Evolutionary conservation across 208 protist species (phyloP), one percentile per base, ranked within the genome.

Genomic region (Leishmania braziliensis): DNA sequence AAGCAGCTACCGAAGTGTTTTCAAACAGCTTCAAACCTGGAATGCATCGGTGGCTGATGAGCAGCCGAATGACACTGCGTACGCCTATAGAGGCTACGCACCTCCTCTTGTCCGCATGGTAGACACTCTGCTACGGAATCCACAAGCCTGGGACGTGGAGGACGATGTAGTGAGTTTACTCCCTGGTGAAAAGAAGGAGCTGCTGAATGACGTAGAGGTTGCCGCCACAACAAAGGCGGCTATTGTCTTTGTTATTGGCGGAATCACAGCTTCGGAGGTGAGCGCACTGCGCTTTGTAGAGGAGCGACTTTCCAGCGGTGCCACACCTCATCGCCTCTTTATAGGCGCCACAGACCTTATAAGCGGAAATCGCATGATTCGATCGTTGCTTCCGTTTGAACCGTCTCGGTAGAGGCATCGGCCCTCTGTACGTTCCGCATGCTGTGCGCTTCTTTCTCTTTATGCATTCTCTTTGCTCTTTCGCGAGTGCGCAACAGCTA

Each of bases 241-340:
- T 5, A 80, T 99, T 56, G 87, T 99, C 50, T 97, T 98, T 88
- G 93, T 99, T 71, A 90, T 99, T 74, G 98, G 98, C 26, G 98
- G 98, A 26, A 83, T 98, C 39, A 99, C 98, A 5, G 92, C 90
- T 69, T 90, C 96, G 0, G 98, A 99, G 82, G 95, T 99, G 16
- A 96, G 92, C 51, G 88, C 94, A 20, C 53, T 99, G 36, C 92
- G 98, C 72, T 97, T 94, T 79, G 75, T 99, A 14, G 86, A 94
- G 56, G 78, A 78, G 39, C 87, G 86, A 60, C 81, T 93, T 20
- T 83, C 88, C 4, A 84, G 88, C 16, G 36, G 78, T 68, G 90
- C 84, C 77, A 71, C 80, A 53, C 78, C 84, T 60, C 86, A 89
- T 62, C 79, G 85, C 50, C 89, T 96, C 66, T 86, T 95, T 51